Evolutionary conservation across 305 asterid genomes (phyloP).

Genomic region (Stenogyne calaminthoides): DNA sequence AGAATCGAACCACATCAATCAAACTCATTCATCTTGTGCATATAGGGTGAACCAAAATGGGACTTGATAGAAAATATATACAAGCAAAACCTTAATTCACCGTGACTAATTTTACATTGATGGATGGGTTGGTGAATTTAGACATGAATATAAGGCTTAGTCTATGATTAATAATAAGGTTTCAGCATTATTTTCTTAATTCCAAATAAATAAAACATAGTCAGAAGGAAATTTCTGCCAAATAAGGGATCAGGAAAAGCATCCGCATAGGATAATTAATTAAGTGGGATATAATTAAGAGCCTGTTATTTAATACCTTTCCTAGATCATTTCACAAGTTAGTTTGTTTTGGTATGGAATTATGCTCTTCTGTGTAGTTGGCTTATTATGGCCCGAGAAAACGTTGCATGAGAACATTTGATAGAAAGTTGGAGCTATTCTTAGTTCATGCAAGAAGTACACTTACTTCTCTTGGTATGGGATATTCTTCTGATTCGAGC

Average conservation of each 20-base stretch:
- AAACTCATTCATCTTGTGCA: background rate
- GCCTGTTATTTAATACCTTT: background rate
- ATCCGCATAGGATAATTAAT: background rate
- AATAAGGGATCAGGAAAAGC: background rate
- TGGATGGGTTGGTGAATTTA: background rate
- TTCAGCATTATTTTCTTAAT: background rate
- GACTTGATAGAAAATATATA: background rate
- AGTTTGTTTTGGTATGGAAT: background rate
- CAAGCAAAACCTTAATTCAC: background rate
- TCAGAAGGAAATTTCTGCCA: background rate
- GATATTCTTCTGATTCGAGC: slow-evolving; percentile 99
- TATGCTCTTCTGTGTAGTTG: background rate
- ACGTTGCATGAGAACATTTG: background rate
- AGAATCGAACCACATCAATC: slow-evolving; percentile 3
- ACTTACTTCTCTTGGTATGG: slow-evolving; percentile 91
- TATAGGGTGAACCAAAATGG: background rate
- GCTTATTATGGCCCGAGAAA: background rate
- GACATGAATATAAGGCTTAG: background rate
- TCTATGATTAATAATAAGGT: background rate
- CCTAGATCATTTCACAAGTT: background rate
- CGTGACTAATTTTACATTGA: no score
- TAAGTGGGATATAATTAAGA: background rate
- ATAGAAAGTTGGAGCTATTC: background rate
- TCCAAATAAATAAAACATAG: background rate
- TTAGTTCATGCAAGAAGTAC: background rate